These are phyloP conservation scores for Corynespora cassiicola DNA, from an alignment of 2,329 filamentous ascomycete species.

Conservation along the genomic window DNA sequence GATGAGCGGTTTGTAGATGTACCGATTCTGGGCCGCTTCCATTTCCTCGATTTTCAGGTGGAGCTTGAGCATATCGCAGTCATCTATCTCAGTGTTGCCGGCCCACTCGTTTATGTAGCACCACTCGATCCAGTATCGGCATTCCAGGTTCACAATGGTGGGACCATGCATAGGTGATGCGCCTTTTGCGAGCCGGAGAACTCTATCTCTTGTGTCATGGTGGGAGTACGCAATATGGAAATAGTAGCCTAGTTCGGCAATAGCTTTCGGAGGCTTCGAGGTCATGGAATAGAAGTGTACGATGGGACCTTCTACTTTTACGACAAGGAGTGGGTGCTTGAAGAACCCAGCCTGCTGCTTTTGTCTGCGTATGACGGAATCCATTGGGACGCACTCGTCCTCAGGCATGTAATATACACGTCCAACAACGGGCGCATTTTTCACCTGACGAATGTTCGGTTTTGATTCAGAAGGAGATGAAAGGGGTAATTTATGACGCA, in stretches of 20 bases:
- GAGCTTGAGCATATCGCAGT: conserved; percentile 17
- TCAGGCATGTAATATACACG: conserved; percentile 23
- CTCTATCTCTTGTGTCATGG: conserved; percentile 5
- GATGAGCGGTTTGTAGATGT: conserved; percentile 25
- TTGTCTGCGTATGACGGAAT: conserved; percentile 20
- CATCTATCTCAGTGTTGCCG: conserved; percentile 11
- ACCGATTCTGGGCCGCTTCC: conserved; percentile 28
- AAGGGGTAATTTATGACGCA: too few species aligned
- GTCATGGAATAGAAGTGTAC: conserved; percentile 25
- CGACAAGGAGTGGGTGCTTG: conserved; percentile 23
- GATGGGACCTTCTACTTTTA: conserved; percentile 7
- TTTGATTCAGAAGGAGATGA: too few species aligned
- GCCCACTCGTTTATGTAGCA: conserved; percentile 13
- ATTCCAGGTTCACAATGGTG: conserved; percentile 25
- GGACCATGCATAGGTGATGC: conserved; percentile 16
- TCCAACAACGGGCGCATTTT: too few species aligned
- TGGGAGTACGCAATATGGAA: conserved; percentile 13
- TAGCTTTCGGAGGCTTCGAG: conserved; percentile 14
- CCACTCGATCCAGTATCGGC: conserved; percentile 24
- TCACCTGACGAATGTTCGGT: too few species aligned
- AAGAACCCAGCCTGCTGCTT: conserved; percentile 24
- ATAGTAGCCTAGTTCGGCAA: conserved; percentile 19
- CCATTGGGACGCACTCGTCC: conserved; percentile 1
- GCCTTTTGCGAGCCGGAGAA: conserved; percentile 13
- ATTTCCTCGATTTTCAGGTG: conserved; percentile 12